These are phyloP conservation scores for Lecanicillium sp. DNA, from an alignment of 2,329 filamentous ascomycete genomes.

Conservation along the genomic window DNA sequence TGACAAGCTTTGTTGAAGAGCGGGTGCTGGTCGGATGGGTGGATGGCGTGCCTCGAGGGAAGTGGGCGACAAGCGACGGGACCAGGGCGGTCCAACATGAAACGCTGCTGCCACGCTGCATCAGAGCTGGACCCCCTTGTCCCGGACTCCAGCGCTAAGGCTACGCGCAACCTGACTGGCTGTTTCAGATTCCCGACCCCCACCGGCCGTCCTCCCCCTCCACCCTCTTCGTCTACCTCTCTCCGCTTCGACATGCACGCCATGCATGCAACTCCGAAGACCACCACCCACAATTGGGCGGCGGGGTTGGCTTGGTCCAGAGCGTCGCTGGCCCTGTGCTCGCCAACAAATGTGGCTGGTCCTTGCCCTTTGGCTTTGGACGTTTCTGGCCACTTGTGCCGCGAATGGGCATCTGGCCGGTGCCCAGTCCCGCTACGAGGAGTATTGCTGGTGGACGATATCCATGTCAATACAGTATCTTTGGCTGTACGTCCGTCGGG, in stretches of 20 bases:
- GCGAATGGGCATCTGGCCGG: no score
- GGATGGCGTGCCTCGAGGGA: no score
- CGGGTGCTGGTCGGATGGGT: constrained; percentile 8
- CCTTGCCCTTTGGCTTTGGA: no score
- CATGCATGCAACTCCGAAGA: constrained; percentile 4
- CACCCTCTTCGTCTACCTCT: constrained; percentile 7
- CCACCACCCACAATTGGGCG: no score
- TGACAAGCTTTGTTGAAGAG: constrained; percentile 6
- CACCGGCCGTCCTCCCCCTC: constrained; percentile 13
- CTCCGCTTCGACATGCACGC: constrained; percentile 3
- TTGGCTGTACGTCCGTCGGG: no score
- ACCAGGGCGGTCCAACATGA: constrained; percentile 32
- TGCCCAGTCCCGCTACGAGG: no score
- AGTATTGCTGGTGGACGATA: no score
- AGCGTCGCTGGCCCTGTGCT: no score
- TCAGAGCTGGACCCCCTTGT: constrained; percentile 34
- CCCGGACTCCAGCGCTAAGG: constrained; percentile 26
- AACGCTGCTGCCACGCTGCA: constrained; percentile 43
- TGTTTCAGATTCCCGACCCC: constrained; percentile 12
- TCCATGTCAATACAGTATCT: no score
- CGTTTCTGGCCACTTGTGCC: no score
- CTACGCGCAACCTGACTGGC: constrained; percentile 17
- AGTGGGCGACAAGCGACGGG: constrained; percentile 1
- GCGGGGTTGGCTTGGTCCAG: no score
- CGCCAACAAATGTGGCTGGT: no score